Evolutionary conservation across 164 flowering plant genomes (phyloP).

Genomic region (Tetrastigma voinierianum): DNA sequence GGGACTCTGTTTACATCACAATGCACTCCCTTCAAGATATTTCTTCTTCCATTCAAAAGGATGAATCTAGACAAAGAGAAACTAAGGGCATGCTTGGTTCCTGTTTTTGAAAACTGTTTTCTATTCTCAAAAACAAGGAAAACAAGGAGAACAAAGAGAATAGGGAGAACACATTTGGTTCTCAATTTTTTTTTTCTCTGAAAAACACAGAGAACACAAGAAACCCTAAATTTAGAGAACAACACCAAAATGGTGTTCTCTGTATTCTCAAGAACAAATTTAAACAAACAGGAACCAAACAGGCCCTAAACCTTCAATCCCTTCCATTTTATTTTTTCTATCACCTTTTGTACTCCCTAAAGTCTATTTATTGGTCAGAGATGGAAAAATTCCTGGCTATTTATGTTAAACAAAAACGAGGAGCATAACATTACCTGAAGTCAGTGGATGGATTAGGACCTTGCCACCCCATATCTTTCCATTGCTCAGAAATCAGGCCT

Average conservation of each 20-base stretch:
- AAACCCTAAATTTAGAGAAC: no score
- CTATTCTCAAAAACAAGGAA: no score
- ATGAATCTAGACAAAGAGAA: background rate
- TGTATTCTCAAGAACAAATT: no score
- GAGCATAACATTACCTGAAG: conserved; percentile 59
- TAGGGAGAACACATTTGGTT: no score
- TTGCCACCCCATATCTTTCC: conserved; percentile 99
- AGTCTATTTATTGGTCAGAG: background rate
- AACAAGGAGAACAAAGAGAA: no score
- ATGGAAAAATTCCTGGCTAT: background rate
- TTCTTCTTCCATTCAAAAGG: background rate
- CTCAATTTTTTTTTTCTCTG: no score
- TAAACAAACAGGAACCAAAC: background rate
- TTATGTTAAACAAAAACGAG: no score
- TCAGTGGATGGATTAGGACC: conserved; percentile 98
- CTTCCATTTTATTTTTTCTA: background rate
- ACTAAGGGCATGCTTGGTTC: no score
- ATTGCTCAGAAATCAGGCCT: conserved; percentile 87
- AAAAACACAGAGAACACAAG: no score
- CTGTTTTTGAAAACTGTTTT: no score
- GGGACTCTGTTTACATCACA: background rate
- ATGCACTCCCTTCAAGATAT: background rate
- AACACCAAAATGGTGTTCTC: no score
- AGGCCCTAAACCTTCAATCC: background rate
- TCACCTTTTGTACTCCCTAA: background rate